Evolutionary conservation across 2,329 filamentous ascomycete genomes (phyloP).

Genomic region (Hymenoscyphus scutula): DNA sequence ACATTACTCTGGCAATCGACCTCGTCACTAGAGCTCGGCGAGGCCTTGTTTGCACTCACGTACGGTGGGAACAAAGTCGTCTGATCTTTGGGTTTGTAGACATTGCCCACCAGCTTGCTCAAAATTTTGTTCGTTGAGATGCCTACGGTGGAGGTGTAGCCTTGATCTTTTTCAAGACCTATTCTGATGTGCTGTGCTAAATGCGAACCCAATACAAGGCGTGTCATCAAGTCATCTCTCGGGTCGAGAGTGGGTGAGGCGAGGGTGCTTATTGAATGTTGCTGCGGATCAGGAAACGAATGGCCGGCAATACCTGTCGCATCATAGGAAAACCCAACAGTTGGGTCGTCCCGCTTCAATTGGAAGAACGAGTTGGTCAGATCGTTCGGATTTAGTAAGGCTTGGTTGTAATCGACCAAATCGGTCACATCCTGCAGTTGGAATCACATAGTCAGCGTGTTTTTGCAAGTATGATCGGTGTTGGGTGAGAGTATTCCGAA

Average conservation of each 20-base stretch:
- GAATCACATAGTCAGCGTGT: neutral
- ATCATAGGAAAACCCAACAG: conserved; percentile 77
- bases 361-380: conserved; percentile 74
- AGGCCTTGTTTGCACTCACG: conserved; percentile 29
- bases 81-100: conserved; percentile 84
- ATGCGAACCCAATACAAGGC: conserved; percentile 76
- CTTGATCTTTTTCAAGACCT: conserved; percentile 70
- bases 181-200: conserved; percentile 71
- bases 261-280: conserved; percentile 41
- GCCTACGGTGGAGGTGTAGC: conserved; percentile 85
- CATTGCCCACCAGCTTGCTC: conserved; percentile 78
- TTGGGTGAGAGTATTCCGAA: neutral
- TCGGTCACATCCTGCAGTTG: conserved; percentile 66
- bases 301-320: conserved; percentile 65
- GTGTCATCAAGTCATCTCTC: conserved; percentile 35
- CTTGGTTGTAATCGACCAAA: conserved; percentile 77
- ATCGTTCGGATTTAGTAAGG: conserved; percentile 64
- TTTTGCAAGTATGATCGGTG: neutral
- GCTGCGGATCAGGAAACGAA: conserved; percentile 20
- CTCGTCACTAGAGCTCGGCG: conserved; percentile 23
- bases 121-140: conserved; percentile 85
- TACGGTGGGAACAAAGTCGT: conserved; percentile 75
- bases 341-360: conserved; percentile 69
- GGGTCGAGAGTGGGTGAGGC: conserved; percentile 12
- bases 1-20: conserved; percentile 47